These are phyloP conservation scores for Teratosphaeria pseudoeucalypti DNA, from an alignment of 2,329 filamentous ascomycete species.

Conservation along the genomic window DNA sequence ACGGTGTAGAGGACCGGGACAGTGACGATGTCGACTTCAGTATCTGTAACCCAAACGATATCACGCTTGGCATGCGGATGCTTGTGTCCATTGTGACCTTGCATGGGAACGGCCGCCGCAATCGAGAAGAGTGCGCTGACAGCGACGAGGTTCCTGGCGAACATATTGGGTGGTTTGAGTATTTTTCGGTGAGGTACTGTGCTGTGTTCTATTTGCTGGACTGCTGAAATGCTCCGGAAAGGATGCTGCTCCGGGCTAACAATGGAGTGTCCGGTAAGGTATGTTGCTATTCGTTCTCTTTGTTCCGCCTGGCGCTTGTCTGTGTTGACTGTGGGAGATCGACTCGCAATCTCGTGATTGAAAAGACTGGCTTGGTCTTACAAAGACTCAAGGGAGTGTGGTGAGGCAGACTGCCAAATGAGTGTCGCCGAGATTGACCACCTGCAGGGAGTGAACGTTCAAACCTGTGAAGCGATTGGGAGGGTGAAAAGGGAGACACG, in stretches of 20 bases:
- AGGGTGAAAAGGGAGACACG: neutral
- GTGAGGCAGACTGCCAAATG: slow-evolving; percentile 9
- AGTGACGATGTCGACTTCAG: slow-evolving; percentile 38
- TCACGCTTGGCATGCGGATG: slow-evolving; percentile 27
- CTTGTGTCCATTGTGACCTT: neutral
- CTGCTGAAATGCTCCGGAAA: neutral
- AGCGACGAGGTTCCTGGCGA: slow-evolving; percentile 21
- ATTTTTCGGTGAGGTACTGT: neutral
- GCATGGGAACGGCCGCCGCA: slow-evolving; percentile 22
- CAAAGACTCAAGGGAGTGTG: slow-evolving; percentile 17
- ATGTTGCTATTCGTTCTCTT: neutral
- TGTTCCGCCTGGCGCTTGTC: neutral
- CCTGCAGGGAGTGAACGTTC: slow-evolving; percentile 5
- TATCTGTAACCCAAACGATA: slow-evolving; percentile 41
- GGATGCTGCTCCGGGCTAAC: neutral
- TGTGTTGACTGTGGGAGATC: neutral
- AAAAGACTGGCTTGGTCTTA: slow-evolving; percentile 15
- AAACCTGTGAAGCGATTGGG: slow-evolving; percentile 16
- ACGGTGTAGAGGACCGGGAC: slow-evolving; percentile 40
- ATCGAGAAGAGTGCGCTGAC: slow-evolving; percentile 20
- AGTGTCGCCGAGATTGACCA: slow-evolving; percentile 9
- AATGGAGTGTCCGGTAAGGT: neutral
- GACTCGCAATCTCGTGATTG: slow-evolving; percentile 5
- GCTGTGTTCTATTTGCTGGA: neutral
- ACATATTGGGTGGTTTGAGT: slow-evolving; percentile 13